Conservation (phyloP, 2,329 filamentous ascomycete genomes). For the Hypoxylon sp. region DNA sequence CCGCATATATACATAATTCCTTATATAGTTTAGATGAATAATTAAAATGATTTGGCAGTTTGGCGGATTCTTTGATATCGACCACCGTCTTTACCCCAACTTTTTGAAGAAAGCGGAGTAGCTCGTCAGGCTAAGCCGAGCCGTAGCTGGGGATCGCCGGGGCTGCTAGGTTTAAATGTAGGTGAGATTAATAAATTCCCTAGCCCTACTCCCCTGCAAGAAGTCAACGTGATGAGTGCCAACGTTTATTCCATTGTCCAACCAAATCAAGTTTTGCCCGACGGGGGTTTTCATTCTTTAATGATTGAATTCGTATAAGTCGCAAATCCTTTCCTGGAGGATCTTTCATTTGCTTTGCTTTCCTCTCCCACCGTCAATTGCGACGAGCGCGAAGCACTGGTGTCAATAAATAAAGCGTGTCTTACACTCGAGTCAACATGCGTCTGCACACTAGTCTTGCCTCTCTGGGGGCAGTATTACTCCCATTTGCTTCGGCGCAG, state of each 20-base stretch:
- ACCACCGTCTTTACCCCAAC: constrained; percentile 48
- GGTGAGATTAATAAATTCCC: constrained; percentile 49
- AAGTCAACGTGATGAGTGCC: constrained; percentile 40
- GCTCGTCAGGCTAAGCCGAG: constrained; percentile 37
- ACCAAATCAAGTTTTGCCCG: constrained; percentile 41
- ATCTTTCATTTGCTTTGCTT: constrained; percentile 16
- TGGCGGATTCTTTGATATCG: too few species aligned
- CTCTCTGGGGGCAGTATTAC: constrained; percentile 53
- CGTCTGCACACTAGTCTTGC: constrained; percentile 50
- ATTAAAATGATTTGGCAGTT: too few species aligned
- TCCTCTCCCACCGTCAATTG: constrained; percentile 41
- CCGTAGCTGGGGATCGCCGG: constrained; percentile 38
- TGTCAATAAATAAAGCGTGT: constrained; percentile 40
- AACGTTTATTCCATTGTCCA: constrained; percentile 42
- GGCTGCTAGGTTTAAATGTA: constrained; percentile 41
- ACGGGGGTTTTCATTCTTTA: constrained; percentile 39
- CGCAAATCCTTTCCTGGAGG: constrained; percentile 38
- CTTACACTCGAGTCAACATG: constrained; percentile 48
- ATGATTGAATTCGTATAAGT: constrained; percentile 48
- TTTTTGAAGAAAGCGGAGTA: constrained; percentile 54
- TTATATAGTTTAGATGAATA: too few species aligned
- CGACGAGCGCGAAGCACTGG: constrained; percentile 40
- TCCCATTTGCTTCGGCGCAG: constrained; percentile 53
- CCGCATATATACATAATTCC: too few species aligned
- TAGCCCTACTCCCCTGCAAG: constrained; percentile 37